Conservation (phyloP, 495 filamentous ascomycete species). For the Sphaerosporella brunnea region DNA sequence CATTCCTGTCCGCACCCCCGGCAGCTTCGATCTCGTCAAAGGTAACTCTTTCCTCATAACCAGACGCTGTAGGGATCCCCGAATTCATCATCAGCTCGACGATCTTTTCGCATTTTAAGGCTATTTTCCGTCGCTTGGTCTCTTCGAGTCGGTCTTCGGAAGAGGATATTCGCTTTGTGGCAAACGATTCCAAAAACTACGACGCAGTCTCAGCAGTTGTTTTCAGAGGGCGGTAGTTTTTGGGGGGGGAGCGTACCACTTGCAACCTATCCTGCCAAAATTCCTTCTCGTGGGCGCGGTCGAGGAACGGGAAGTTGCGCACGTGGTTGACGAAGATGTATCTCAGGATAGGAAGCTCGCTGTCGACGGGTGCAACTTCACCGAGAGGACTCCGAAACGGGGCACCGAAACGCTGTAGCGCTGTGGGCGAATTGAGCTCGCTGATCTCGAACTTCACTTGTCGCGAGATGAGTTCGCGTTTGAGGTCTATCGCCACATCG, state of each 20-base stretch:
- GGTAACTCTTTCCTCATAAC: constrained; percentile 88
- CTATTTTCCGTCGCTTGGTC: constrained; percentile 84
- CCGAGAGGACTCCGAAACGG: constrained; percentile 84
- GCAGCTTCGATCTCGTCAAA: constrained; percentile 86
- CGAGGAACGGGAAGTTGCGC: constrained; percentile 90
- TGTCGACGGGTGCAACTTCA: constrained; percentile 83
- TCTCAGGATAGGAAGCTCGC: constrained; percentile 78
- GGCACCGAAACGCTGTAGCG: constrained; percentile 83
- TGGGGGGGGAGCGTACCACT: constrained; percentile 46
- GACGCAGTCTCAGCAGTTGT: no score
- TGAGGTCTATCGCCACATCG: no score
- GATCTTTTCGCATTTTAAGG: constrained; percentile 80
- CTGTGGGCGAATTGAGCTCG: constrained; percentile 85
- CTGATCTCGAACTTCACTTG: constrained; percentile 78
- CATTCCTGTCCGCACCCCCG: constrained; percentile 57
- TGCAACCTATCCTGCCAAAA: constrained; percentile 99
- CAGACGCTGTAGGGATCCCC: constrained; percentile 83
- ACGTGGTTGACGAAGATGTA: constrained; percentile 98
- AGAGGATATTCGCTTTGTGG: constrained; percentile 92
- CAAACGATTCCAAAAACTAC: constrained; percentile 95
- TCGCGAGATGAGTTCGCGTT: constrained; percentile 78
- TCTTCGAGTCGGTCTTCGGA: constrained; percentile 91
- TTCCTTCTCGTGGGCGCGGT: constrained; percentile 91
- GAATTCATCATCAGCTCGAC: constrained; percentile 99
- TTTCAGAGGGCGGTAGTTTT: no score